Evolutionary conservation across 306 rosid genomes (phyloP), one percentile per base, ranked within the genome.

Genomic region (Lithocarpus polystachyus): DNA sequence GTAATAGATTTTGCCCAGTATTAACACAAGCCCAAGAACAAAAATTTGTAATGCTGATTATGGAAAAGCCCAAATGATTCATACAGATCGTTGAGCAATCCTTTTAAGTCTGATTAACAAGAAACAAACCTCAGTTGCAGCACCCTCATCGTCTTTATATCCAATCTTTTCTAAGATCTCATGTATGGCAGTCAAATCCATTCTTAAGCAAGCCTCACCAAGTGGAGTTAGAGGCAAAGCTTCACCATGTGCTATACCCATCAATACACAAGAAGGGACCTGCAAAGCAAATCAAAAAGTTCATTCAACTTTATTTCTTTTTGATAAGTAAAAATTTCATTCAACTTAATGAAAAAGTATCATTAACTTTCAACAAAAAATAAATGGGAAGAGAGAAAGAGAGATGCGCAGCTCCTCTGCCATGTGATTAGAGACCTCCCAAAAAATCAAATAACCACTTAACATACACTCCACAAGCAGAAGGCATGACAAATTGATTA

Each of bases 101-200:
- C 40, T 61, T 53, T 52, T 51, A 64, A 62, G 31, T 60, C 31
- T 69, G 43, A 74, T 78, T 71, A n/a, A 72, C 73, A 43, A 67
- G 62, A 90, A 82, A 83, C 86, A 45, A 77, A 95, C 99, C 99
- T 95, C 98, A 19, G 96, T 87, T 53, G 97, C 93, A 60, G 97
- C 81, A 43, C 99, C 99, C 85, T 95, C 99, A 51, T 95, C 99
- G 22, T 95, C 99, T 87, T 90, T 95, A 73, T 92, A 95, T 74
- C 95, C 97, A 72, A 86, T 77, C 82, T 88, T 89, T 83, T 95
- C 99, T 82, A 95, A 61, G 89, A 92, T 86, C 85, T 93, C 98
- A 37, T 95, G 97, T 70, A 95, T 78, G 72, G 94, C 90, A 9
- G 99, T 90, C 86, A 95, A 87, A 88, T 95, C 99, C 91, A 23